Evolutionary conservation across 2,329 filamentous ascomycete species (phyloP), one percentile per base, ranked within the genome.

Genomic region (Sclerotiophoma versabilis): DNA sequence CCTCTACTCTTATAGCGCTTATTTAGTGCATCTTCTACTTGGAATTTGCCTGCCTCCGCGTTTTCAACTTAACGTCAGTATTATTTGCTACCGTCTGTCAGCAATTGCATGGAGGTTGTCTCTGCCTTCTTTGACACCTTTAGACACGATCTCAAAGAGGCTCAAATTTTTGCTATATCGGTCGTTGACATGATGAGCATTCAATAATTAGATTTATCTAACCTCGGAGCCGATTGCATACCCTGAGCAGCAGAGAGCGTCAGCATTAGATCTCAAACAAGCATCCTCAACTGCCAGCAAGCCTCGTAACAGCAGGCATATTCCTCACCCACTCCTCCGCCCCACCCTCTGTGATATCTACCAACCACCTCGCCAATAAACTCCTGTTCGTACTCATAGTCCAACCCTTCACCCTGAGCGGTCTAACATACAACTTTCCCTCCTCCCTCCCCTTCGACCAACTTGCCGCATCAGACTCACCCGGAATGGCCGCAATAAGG

Each of bases 291-390:
- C 32, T 42, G 8, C 51, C 45, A 15, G 51, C 39, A 38, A 54
- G 9, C n/a, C 39, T 38, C 34, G 44, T 36, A 29, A 54, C 51
- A 10, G 45, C 45, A 39, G 51, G 51, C 51, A 54, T 54, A 33
- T 45, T 26, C 33, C 45, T 38, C 25, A 54, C 45, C 45, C 44
- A 54, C 14, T 54, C 38, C 10, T 10, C 15, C 2, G 32, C 39
- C 5, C 36, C 39, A 7, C 38, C 33, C 23, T 54, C 44, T 2
- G 34, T 27, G 19, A 25, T 15, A 29, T 54, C 51, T 5, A 45
- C 39, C 44, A 54, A 17, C 51, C 51, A 54, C 33, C 51, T 44
- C 9, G 51, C 51, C 17, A 54, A 34, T 17, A 20, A n/a, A 29
- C 44, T 49, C 2, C 51, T 19, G 25, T 54, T 54, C 2, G 39